Percentiles rank a stretch among this genome's conserved stretches.
phyloP scores from a whole-genome alignment of 352 stramenopile species.

The Plasmopara viticola region DNA sequence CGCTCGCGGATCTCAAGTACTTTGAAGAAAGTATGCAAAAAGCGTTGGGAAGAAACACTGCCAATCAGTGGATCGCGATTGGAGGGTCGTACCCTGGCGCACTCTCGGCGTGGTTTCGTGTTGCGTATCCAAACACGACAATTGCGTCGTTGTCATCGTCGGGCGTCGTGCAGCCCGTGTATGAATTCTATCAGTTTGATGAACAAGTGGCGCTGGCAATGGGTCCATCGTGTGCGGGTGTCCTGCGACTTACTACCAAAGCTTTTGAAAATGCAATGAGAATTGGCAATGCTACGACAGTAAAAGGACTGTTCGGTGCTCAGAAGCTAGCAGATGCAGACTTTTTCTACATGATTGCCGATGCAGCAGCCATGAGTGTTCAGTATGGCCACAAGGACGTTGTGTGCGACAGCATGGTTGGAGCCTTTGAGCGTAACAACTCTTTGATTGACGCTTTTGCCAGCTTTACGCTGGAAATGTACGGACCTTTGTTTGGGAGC shows the following conservation, averaged over 20 bases:
- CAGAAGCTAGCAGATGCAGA: constrained; percentile 51
- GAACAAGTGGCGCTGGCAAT: constrained; percentile 60
- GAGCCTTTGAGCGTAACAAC: constrained; percentile 40
- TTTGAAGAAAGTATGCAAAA: constrained; percentile 72
- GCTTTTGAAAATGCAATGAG: constrained; percentile 63
- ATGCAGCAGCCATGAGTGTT: constrained; percentile 81
- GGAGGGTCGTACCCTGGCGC: constrained; percentile 82
- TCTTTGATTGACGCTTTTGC: constrained; percentile 64
- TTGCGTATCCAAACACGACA: constrained; percentile 74
- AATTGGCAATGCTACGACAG: constrained; percentile 39
- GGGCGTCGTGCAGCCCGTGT: constrained; percentile 74
- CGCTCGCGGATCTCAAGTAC: constrained; percentile 77
- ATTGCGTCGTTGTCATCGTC: constrained; percentile 67
- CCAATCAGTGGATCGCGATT: constrained; percentile 65
- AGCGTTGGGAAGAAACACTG: constrained; percentile 14
- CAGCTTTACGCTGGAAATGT: constrained; percentile 77
- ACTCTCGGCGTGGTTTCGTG: constrained; percentile 72
- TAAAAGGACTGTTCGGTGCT: constrained; percentile 63
- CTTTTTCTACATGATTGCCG: constrained; percentile 89
- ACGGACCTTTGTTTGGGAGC: constrained; percentile 65
- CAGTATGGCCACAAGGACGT: constrained; percentile 85
- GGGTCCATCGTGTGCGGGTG: constrained; percentile 49
- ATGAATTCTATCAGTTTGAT: constrained; percentile 81
- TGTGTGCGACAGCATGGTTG: constrained; percentile 57
- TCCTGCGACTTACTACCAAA: constrained; percentile 50